phyloP scores from a whole-genome alignment of 495 filamentous ascomycete genomes.

The Neurospora discreta region DNA sequence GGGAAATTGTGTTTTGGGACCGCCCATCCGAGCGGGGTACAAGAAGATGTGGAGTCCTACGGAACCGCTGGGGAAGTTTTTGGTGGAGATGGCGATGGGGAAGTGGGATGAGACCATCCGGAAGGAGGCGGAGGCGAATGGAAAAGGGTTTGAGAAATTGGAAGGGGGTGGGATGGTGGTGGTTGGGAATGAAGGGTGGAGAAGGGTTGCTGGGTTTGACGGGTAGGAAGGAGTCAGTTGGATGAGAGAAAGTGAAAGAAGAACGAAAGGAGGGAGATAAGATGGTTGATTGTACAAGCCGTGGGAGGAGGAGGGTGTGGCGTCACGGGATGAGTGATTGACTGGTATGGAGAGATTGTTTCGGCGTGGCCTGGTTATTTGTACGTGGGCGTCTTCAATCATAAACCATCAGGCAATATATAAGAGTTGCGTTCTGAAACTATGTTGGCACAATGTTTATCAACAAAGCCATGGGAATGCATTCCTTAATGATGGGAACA shows the following conservation, averaged over 20 bases:
- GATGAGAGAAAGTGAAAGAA: neutral
- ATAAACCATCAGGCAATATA: neutral
- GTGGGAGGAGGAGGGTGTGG: neutral
- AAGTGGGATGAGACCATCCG: slow-evolving; percentile 29
- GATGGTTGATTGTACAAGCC: neutral
- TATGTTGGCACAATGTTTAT: neutral
- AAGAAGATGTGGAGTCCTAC: slow-evolving; percentile 30
- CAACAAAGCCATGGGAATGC: neutral
- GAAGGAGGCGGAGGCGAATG: slow-evolving; percentile 18
- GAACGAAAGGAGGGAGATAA: neutral
- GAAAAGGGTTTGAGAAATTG: slow-evolving; percentile 30
- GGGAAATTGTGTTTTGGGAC: slow-evolving; percentile 9
- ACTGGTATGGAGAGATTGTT: neutral
- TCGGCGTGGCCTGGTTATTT: neutral
- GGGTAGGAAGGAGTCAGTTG: neutral
- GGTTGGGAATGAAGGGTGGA: slow-evolving; percentile 35
- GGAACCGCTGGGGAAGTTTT: slow-evolving; percentile 24
- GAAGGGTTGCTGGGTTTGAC: slow-evolving; percentile 31
- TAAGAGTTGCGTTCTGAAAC: neutral
- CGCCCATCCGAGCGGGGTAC: slow-evolving; percentile 8
- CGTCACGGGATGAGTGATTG: neutral
- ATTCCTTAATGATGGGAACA: neutral
- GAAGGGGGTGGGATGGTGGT: slow-evolving; percentile 35
- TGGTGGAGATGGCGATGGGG: slow-evolving; percentile 50
- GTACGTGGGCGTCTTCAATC: neutral